A percentile compares a stretch with the other conserved stretches of the same genome.
phyloP scores from a whole-genome alignment of 257 asterid genomes.

The Ligustrum vulgare region DNA sequence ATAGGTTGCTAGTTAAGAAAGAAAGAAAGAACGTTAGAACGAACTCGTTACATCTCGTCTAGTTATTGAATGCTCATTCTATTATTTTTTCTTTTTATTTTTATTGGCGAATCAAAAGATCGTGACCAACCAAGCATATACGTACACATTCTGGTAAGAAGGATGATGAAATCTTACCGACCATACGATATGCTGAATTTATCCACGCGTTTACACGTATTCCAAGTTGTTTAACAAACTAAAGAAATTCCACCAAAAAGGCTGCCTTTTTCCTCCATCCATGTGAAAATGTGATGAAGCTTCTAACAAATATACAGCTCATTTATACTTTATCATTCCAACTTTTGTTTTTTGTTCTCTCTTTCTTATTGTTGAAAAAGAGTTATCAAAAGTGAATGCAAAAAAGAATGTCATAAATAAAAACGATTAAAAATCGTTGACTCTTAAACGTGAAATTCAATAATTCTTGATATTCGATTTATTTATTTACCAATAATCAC shows the following conservation, averaged over 20 bases:
- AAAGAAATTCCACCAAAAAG: not conserved
- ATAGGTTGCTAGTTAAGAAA: too few relatives aligned
- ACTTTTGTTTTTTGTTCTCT: not conserved
- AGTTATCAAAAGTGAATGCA: not conserved
- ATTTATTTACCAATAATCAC: not conserved
- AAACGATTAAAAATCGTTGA: too few relatives aligned
- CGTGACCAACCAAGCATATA: not conserved
- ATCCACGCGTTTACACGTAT: constrained; percentile 1
- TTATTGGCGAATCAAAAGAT: not conserved
- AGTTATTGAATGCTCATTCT: too few relatives aligned
- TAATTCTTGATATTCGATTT: too few relatives aligned
- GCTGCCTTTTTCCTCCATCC: not conserved
- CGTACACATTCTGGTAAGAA: not conserved
- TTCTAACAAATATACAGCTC: constrained; percentile 23
- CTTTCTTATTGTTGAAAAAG: not conserved
- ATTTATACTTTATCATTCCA: constrained; percentile 6
- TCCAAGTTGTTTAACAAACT: constrained; percentile 4
- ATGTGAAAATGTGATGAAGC: not conserved
- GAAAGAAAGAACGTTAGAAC: too few relatives aligned
- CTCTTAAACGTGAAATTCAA: not conserved
- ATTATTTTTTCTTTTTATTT: not conserved
- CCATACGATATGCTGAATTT: constrained; percentile 13
- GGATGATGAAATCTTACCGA: constrained; percentile 39
- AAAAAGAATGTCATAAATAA: too few relatives aligned
- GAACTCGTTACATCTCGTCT: too few relatives aligned